These are phyloP conservation scores for Xanthoconium separans DNA, from an alignment of 1,284 basidiomycete genomes.

Conservation along the genomic window DNA sequence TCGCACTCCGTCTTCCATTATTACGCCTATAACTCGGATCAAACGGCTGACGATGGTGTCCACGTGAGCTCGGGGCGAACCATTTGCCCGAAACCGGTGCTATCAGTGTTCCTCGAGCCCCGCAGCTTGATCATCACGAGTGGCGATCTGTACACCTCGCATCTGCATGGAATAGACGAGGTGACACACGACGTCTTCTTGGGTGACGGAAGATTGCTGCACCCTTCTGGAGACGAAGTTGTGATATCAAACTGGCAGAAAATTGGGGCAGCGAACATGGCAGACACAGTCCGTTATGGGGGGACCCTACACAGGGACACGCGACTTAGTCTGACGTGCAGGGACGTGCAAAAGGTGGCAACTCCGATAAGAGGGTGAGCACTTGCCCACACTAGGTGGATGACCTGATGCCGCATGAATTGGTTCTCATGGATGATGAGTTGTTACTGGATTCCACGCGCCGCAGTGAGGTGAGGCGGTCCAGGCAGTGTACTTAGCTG, in stretches of 20 bases:
- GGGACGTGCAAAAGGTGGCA: constrained; percentile 71
- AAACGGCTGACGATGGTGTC: not conserved
- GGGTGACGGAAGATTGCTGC: constrained; percentile 17
- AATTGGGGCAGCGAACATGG: constrained; percentile 42
- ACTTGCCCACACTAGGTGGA: not conserved
- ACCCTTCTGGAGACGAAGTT: constrained; percentile 30
- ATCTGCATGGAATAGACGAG: constrained; percentile 75
- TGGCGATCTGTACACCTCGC: constrained; percentile 61
- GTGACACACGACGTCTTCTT: constrained; percentile 48
- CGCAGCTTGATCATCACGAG: constrained; percentile 81
- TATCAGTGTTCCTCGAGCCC: constrained; percentile 78
- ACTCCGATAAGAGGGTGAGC: not conserved
- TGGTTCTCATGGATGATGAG: not conserved
- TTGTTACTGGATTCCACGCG: not conserved
- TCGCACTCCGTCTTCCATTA: constrained; percentile 86
- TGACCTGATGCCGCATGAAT: too few species aligned
- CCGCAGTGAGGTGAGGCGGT: not conserved
- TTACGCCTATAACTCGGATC: constrained; percentile 55
- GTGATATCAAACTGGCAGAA: constrained; percentile 57
- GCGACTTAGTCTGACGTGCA: constrained; percentile 84
- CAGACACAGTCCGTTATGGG: constrained; percentile 42
- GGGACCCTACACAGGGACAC: constrained; percentile 55
- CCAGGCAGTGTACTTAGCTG: not conserved
- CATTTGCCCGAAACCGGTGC: constrained; percentile 63
- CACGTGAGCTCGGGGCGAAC: constrained; percentile 43